Base-by-base conservation (phyloP, 768 basidiomycete genomes). In the Mycena crocata region DNA sequence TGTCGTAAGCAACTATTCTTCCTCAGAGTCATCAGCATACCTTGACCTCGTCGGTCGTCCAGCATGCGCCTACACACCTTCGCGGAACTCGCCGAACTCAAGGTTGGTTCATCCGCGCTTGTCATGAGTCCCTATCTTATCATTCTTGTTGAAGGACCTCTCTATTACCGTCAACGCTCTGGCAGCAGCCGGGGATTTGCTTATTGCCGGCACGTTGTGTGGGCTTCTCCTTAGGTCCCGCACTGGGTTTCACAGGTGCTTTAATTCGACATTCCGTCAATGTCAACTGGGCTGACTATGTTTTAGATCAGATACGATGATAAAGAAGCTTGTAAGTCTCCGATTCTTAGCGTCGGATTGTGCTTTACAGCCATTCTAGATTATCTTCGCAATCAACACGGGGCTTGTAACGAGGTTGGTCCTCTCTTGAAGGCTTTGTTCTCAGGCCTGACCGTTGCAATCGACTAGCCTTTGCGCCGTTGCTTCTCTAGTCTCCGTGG, bases 401-500 rank as follows among this genome's bases (percentile, higher is more conserved):
- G 81, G 82, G 57, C 55, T 76, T 44, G 57, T 83, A 28, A 83
- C 82, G 26, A 84, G 76, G 81, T 80, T 32, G n/a, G 71, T 63
- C 28, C 31, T 30, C 48, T 14, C 28, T 42, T 40, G 31, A 35
- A 14, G 37, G 52, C 21, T 17, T 45, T 26, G 34, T 35, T 42
- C 37, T 28, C 52, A n/a, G n/a, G 6, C 32, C 37, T 61, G 15
- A 69, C 50, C 34, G 56, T 26, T n/a, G n/a, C n/a, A n/a, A 57
- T 10, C n/a, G 23, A n/a, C 13, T 39, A 87, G 87, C 66, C 49
- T 87, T 1, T 88, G 85, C 64, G 89, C 89, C 2, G 75, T 89
- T 35, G 83, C 81, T 51, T 89, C 88, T 21, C 76, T 90, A 31
- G 78, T 88, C 30, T 84, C 85, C 26, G 87, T 85, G 57, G 26